These are phyloP conservation scores for Lotus japonicus DNA, from an alignment of 306 rosid species.

Conservation along the genomic window DNA sequence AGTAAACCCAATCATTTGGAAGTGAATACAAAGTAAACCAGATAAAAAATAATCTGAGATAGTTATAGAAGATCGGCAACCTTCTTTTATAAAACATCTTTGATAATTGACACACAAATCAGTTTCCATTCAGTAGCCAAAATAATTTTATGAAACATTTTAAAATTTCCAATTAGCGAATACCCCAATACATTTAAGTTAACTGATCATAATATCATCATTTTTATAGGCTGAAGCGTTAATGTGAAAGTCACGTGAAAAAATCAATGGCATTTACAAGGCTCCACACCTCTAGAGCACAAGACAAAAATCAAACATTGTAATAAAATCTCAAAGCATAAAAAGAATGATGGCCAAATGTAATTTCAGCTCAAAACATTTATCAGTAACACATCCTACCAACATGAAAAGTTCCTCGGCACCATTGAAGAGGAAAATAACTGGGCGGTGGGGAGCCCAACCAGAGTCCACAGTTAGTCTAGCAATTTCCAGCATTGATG, in stretches of 20 bases:
- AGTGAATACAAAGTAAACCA: not conserved
- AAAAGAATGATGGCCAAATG: not conserved
- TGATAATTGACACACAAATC: slow-evolving; percentile 1
- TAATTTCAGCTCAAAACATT: slow-evolving; percentile 1
- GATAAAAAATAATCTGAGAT: not conserved
- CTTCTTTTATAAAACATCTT: slow-evolving; percentile 15
- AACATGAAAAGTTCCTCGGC: slow-evolving; percentile 97
- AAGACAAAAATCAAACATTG: not conserved
- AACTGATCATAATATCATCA: slow-evolving; percentile 10
- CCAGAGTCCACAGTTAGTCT: slow-evolving; percentile 82
- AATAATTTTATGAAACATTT: slow-evolving; percentile 1
- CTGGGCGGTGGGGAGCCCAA: slow-evolving; percentile 72
- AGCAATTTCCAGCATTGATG: slow-evolving; percentile 87
- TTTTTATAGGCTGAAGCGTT: not conserved
- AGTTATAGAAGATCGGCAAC: not conserved
- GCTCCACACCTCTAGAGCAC: not conserved
- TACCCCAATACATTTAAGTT: not conserved
- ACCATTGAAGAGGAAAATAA: slow-evolving; percentile 93
- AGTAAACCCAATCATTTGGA: not conserved
- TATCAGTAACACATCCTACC: slow-evolving; percentile 47
- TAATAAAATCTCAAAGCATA: not conserved
- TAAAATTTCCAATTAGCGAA: not conserved
- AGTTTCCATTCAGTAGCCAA: slow-evolving; percentile 5
- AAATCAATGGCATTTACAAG: not conserved
- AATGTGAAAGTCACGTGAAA: not conserved